These are phyloP conservation scores for Salisapilia sapeloensis DNA, from an alignment of 352 stramenopile genomes.

Conservation along the genomic window DNA sequence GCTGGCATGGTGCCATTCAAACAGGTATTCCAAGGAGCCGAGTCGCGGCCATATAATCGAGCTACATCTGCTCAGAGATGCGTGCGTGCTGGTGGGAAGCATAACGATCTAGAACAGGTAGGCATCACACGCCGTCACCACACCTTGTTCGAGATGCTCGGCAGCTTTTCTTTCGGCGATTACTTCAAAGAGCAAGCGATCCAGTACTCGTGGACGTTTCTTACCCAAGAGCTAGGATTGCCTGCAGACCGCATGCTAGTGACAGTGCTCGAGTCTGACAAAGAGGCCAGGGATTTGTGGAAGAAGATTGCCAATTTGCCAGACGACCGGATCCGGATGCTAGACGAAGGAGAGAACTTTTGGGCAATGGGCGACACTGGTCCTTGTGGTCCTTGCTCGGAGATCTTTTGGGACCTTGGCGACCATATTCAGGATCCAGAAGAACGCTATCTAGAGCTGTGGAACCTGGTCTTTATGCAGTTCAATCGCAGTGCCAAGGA, in stretches of 20 bases:
- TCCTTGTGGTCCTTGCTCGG: constrained; percentile 86
- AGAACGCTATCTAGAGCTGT: constrained; percentile 85
- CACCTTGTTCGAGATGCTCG: constrained; percentile 98
- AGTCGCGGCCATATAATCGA: constrained; percentile 68
- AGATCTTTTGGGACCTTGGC: constrained; percentile 91
- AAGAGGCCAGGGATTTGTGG: constrained; percentile 41
- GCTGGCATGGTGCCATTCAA: constrained; percentile 94
- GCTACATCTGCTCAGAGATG: constrained; percentile 93
- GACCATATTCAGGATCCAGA: constrained; percentile 68
- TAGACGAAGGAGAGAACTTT: constrained; percentile 91
- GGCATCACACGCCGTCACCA: constrained; percentile 95
- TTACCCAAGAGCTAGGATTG: constrained; percentile 80
- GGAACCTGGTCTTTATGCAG: constrained; percentile 98
- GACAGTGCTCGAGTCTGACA: constrained; percentile 45
- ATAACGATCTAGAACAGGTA: constrained; percentile 98
- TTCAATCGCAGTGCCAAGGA: constrained; percentile 83
- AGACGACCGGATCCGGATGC: constrained; percentile 24
- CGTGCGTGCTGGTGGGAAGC: constrained; percentile 94
- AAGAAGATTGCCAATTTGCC: constrained; percentile 25
- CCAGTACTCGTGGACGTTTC: constrained; percentile 85
- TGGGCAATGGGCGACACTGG: constrained; percentile 93
- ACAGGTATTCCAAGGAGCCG: constrained; percentile 80
- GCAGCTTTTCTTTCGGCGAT: constrained; percentile 95
- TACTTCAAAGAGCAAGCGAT: constrained; percentile 98
- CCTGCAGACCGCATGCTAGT: constrained; percentile 39